Evolutionary conservation across 164 flowering plant species (phyloP).

Genomic region (Nymphaea colorata): DNA sequence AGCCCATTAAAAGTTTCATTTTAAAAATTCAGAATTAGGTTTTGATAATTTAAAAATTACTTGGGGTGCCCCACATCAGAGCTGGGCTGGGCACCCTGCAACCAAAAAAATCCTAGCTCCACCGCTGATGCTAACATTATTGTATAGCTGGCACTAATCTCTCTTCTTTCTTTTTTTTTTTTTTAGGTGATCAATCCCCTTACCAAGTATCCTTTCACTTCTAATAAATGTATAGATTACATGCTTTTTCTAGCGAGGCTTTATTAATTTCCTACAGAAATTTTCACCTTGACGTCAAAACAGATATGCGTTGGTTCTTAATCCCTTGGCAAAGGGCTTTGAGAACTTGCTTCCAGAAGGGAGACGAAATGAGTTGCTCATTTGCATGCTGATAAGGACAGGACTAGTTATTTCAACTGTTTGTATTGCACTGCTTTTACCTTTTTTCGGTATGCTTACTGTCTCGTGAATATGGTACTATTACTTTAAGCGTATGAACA

Average conservation of each 20-base stretch:
- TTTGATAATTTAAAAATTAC: too few species aligned
- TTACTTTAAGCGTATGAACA: too few species aligned
- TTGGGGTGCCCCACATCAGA: too few species aligned
- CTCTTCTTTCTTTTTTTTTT: conserved; percentile 1
- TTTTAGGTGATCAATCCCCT: conserved; percentile 87
- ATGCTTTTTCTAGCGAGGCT: too few species aligned
- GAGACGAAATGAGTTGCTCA: conserved; percentile 26
- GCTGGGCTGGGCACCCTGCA: too few species aligned
- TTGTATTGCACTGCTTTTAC: conserved; percentile 61
- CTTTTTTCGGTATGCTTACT: conserved; percentile 59
- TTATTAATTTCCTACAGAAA: background rate
- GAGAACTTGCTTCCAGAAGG: conserved; percentile 68
- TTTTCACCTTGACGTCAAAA: conserved; percentile 30
- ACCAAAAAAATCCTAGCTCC: too few species aligned
- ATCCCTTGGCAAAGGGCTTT: conserved; percentile 71
- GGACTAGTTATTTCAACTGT: conserved; percentile 65
- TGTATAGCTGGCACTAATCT: background rate
- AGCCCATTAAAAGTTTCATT: too few species aligned
- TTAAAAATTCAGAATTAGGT: too few species aligned
- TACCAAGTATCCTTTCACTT: conserved; percentile 76
- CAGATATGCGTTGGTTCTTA: conserved; percentile 70
- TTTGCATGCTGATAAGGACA: conserved; percentile 50
- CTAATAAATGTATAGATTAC: background rate
- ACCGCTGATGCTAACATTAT: too few species aligned
- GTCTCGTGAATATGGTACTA: too few species aligned